phyloP scores from a whole-genome alignment of 805 yeast species.

The Kazachstania psychrophila region DNA sequence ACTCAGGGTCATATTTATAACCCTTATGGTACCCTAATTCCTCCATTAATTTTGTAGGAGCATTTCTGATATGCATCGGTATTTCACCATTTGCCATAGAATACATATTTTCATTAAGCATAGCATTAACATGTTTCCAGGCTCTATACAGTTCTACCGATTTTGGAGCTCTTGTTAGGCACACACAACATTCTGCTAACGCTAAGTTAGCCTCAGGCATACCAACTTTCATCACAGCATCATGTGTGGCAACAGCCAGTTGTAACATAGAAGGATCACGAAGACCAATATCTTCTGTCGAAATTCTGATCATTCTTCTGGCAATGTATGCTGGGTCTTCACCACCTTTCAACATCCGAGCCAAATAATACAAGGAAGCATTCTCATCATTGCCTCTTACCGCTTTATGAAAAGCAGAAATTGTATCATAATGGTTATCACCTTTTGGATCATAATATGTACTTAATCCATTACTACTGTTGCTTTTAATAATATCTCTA shows the following conservation, averaged over 20 bases:
- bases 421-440: slow-evolving; percentile 89
- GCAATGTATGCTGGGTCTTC: slow-evolving; percentile 88
- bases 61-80: slow-evolving; percentile 82
- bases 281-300: slow-evolving; percentile 89
- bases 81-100: slow-evolving; percentile 41
- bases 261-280: slow-evolving; percentile 78
- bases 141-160: slow-evolving; percentile 82
- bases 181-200: slow-evolving; percentile 88
- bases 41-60: slow-evolving; percentile 87
- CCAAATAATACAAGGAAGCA: slow-evolving; percentile 81
- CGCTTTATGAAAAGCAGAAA: slow-evolving; percentile 90
- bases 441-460: slow-evolving; percentile 70
- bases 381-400: slow-evolving; percentile 84
- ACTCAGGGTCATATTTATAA: slow-evolving; percentile 86
- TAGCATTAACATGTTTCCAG: slow-evolving; percentile 54
- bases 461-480: slow-evolving; percentile 33
- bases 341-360: slow-evolving; percentile 84
- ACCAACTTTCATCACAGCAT: slow-evolving; percentile 83
- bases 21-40: slow-evolving; percentile 77
- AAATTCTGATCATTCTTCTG: slow-evolving; percentile 86
- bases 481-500: slow-evolving; percentile 37
- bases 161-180: slow-evolving; percentile 75
- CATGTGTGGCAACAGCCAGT: slow-evolving; percentile 76
- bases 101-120: slow-evolving; percentile 44
- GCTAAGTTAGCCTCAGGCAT: slow-evolving; percentile 89